Conservation (phyloP, 495 filamentous ascomycete species). For the Penicillium maclennaniae region DNA sequence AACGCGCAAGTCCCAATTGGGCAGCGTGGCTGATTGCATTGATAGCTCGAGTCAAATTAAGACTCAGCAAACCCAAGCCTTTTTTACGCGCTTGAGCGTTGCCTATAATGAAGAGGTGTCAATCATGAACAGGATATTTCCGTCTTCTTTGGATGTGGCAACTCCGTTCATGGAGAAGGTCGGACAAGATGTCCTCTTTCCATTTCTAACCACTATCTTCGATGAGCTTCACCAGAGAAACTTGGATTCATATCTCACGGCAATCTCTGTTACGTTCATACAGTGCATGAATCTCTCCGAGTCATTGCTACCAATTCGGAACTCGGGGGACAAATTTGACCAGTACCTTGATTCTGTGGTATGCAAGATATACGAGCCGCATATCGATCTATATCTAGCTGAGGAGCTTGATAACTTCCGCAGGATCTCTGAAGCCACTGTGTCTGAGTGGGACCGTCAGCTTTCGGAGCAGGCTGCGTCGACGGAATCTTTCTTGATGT, state of each 20-base stretch:
- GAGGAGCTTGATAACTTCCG: constrained; percentile 90
- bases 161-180: constrained; percentile 76
- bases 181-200: constrained; percentile 76
- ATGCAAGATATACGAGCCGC: constrained; percentile 75
- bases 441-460: constrained; percentile 84
- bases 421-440: constrained; percentile 66
- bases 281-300: constrained; percentile 73
- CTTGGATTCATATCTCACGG: constrained; percentile 77
- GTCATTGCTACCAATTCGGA: constrained; percentile 62
- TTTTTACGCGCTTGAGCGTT: constrained; percentile 68
- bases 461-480: constrained; percentile 86
- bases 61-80: constrained; percentile 71
- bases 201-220: constrained; percentile 81
- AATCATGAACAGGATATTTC: constrained; percentile 83
- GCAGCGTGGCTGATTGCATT: constrained; percentile 79
- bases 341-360: constrained; percentile 58
- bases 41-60: constrained; percentile 59
- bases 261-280: constrained; percentile 80
- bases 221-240: constrained; percentile 81
- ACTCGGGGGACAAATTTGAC: constrained; percentile 51
- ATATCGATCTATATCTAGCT: constrained; percentile 87
- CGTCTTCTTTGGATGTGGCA: constrained; percentile 66
- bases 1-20: constrained; percentile 64
- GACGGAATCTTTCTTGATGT: constrained; percentile 92
- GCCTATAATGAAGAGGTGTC: constrained; percentile 81